Evolutionary conservation across 1,139 yeast species (phyloP), one percentile per base, ranked within the genome.

Genomic region (Kodamaea alishanica): DNA sequence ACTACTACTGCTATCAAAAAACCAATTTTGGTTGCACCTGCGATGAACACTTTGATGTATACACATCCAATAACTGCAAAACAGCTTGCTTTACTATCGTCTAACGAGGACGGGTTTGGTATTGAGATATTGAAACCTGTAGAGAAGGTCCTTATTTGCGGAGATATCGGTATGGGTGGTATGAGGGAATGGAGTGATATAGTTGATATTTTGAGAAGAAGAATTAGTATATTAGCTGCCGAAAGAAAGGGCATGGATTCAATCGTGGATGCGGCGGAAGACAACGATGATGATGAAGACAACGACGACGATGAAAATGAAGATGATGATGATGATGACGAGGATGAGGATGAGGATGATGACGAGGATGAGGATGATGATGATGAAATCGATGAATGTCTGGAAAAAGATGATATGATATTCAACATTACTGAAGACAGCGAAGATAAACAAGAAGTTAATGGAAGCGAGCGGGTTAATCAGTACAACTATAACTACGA

Each of bases 91-190:
- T 61, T 81, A 27, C 65, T 92, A 32, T 65, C 62, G 4, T 60
- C 65, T 33, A 56, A 60, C 7, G 76, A 70, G 28, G 63, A 62
- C 34, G 70, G 70, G 4, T 70, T 70, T 48, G 76, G 75, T 6
- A 79, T 90, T 43, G 90, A 88, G 45, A 81, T 92, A 11, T 74
- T 92, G 55, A 82, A 79, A 54, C 98, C 98, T 0, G 90, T 92
- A 24, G 98, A 92, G 55, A 92, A 92, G 60, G 95, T 90, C 6
- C 71, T 88, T 48, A 88, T 87, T 4, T 88, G 96, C 67, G 98
- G 98, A 36, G 98, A 92, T 61, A 87, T 92, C 42, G 98, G 98
- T 3, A 84, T 77, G 82, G 98, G 98, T 23, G 98, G 97, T 7
- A 92, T 92, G 98, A 74, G 96, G 55, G 97, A 92, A 63, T 90